These are phyloP conservation scores for Claviceps paspali DNA, from an alignment of 2,329 filamentous ascomycete genomes.

Conservation along the genomic window DNA sequence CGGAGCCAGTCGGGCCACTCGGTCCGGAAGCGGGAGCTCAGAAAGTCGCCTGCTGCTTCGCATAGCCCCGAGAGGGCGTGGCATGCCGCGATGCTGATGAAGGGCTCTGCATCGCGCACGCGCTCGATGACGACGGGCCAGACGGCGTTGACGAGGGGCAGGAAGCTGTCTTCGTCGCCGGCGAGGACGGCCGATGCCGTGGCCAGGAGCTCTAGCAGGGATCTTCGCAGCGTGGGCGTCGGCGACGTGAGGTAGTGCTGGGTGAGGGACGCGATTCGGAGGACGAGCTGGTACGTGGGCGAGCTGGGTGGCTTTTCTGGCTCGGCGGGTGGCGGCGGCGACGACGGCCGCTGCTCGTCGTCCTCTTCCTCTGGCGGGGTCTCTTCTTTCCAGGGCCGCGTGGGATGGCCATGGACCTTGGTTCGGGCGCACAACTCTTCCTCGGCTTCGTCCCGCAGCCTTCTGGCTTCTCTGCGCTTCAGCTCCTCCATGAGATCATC, in stretches of 20 bases:
- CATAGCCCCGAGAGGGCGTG: slow-evolving; percentile 56
- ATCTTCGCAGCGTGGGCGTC: slow-evolving; percentile 61
- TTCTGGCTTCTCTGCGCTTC: slow-evolving; percentile 33
- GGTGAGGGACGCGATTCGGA: slow-evolving; percentile 67
- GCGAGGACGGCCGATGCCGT: slow-evolving; percentile 60
- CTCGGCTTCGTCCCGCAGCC: slow-evolving; percentile 22
- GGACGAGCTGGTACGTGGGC: slow-evolving; percentile 65
- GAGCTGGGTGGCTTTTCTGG: slow-evolving; percentile 50
- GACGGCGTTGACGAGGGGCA: slow-evolving; percentile 77
- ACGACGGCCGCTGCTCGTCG: slow-evolving; percentile 18
- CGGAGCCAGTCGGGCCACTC: slow-evolving; percentile 49
- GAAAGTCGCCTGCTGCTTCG: slow-evolving; percentile 61
- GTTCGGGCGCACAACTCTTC: slow-evolving; percentile 8
- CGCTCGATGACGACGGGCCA: slow-evolving; percentile 71
- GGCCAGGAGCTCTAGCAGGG: slow-evolving; percentile 60
- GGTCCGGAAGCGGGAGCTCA: slow-evolving; percentile 57
- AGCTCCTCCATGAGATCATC: slow-evolving; percentile 40
- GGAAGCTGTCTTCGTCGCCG: slow-evolving; percentile 63
- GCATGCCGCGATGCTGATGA: slow-evolving; percentile 55
- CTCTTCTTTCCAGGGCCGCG: slow-evolving; percentile 23
- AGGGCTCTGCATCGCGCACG: slow-evolving; percentile 50
- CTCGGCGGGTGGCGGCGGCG: slow-evolving; percentile 11
- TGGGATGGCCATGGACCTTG: slow-evolving; percentile 19
- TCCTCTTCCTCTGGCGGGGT: slow-evolving; percentile 16
- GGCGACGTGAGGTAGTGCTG: slow-evolving; percentile 84